phyloP scores from a whole-genome alignment of 768 basidiomycete genomes.

The Auriscalpium microsporum region DNA sequence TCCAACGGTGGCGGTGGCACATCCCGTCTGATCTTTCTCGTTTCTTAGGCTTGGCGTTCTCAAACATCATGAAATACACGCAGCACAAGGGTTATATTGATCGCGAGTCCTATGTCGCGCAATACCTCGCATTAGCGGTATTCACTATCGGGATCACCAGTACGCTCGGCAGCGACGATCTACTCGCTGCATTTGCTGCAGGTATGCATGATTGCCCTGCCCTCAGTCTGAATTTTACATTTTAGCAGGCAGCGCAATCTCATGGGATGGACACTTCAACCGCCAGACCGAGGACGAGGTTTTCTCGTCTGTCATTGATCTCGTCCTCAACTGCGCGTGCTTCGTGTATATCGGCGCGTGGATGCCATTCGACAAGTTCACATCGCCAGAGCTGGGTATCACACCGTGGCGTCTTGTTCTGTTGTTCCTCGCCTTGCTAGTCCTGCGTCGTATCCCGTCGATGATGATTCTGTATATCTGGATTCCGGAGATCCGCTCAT shows the following conservation, averaged over 20 bases:
- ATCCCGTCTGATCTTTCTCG: not conserved
- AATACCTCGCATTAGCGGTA: constrained; percentile 66
- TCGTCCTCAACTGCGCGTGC: constrained; percentile 73
- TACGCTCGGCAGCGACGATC: constrained; percentile 77
- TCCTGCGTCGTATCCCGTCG: constrained; percentile 73
- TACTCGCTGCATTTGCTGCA: constrained; percentile 83
- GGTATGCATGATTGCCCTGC: constrained; percentile 32
- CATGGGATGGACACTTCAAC: constrained; percentile 86
- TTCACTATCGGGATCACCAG: constrained; percentile 75
- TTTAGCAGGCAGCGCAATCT: constrained; percentile 69
- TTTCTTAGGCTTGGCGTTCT: constrained; percentile 51
- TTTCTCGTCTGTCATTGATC: constrained; percentile 87
- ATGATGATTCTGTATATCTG: constrained; percentile 70
- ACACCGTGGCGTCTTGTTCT: constrained; percentile 63
- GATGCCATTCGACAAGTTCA: constrained; percentile 59
- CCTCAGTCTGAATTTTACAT: not conserved
- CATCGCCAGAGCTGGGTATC: constrained; percentile 48
- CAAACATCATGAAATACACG: constrained; percentile 63
- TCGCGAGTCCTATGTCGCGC: constrained; percentile 80
- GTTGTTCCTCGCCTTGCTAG: constrained; percentile 58
- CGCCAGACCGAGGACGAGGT: constrained; percentile 72
- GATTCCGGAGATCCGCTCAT: constrained; percentile 79
- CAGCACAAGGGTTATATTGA: constrained; percentile 59
- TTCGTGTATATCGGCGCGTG: constrained; percentile 88
- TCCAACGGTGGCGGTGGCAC: not conserved